phyloP scores from a whole-genome alignment of 2,329 filamentous ascomycete genomes.

The Sporothrix brunneoviolacea region DNA sequence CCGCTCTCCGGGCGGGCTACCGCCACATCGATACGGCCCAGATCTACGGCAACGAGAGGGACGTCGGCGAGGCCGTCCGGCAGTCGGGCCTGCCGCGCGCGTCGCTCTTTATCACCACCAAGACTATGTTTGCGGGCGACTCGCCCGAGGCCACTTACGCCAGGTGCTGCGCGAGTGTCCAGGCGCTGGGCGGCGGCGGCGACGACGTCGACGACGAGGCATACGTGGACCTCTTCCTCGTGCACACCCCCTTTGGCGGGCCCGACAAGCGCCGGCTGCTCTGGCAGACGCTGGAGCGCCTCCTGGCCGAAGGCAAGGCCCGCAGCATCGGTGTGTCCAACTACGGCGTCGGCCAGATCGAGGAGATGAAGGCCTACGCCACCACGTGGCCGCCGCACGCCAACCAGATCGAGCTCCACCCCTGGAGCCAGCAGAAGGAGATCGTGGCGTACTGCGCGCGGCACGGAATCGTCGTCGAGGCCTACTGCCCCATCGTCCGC shows the following conservation, averaged over 20 bases:
- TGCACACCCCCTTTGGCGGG: constrained; percentile 17
- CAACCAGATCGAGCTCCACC: constrained; percentile 57
- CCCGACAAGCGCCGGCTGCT: neutral
- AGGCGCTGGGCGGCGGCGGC: constrained; percentile 40
- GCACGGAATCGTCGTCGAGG: constrained; percentile 53
- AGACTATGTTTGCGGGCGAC: constrained; percentile 58
- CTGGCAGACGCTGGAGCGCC: constrained; percentile 37
- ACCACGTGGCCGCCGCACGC: constrained; percentile 46
- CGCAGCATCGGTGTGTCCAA: constrained; percentile 55
- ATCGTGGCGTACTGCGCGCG: constrained; percentile 51
- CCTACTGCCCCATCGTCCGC: constrained; percentile 58
- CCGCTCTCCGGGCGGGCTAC: constrained; percentile 43
- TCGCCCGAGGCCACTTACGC: no score
- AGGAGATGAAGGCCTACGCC: constrained; percentile 45
- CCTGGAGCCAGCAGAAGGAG: constrained; percentile 55
- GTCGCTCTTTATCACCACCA: constrained; percentile 58
- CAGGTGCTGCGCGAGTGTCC: no score
- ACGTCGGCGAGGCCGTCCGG: constrained; percentile 52
- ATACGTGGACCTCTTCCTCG: constrained; percentile 17
- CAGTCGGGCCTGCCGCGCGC: constrained; percentile 43
- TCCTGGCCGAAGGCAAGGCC: constrained; percentile 43
- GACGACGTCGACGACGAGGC: no score
- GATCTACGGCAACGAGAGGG: constrained; percentile 56
- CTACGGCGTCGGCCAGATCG: constrained; percentile 51
- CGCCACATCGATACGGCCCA: constrained; percentile 55